phyloP scores from a whole-genome alignment of 345 rosid genomes.

The Salix exigua region DNA sequence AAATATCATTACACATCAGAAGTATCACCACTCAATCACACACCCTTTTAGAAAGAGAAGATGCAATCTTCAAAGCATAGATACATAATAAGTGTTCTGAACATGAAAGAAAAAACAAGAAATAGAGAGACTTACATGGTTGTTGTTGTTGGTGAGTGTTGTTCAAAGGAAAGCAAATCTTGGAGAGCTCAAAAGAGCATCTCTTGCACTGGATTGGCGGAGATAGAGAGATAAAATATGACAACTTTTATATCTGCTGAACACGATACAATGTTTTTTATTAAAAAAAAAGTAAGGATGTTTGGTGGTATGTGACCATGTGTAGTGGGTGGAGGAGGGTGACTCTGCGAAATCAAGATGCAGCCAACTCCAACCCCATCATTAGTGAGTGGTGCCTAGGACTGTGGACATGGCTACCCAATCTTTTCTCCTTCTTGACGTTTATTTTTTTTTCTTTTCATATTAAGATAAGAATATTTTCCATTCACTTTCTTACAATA shows the following conservation, averaged over 20 bases:
- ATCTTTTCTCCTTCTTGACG: background rate
- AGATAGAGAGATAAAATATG: conserved; percentile 4
- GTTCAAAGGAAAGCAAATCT: conserved; percentile 29
- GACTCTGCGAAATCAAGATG: conserved; percentile 39
- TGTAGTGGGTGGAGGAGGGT: conserved; percentile 51
- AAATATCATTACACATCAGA: background rate
- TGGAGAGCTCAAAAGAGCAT: conserved; percentile 25
- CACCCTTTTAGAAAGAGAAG: background rate
- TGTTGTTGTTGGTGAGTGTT: background rate
- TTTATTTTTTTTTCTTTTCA: no score
- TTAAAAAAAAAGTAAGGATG: conserved; percentile 3
- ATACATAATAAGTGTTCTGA: background rate
- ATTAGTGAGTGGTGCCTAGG: conserved; percentile 52
- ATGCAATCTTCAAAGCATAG: conserved; percentile 1
- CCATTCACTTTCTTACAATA: no score
- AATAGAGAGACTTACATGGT: conserved; percentile 18
- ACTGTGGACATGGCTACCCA: conserved; percentile 8
- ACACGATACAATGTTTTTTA: background rate
- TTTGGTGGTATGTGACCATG: conserved; percentile 39
- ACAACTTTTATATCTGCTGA: conserved; percentile 8
- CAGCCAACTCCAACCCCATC: conserved; percentile 61
- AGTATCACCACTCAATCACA: background rate
- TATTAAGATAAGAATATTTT: no score
- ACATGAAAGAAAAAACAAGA: background rate
- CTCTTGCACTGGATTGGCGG: background rate